Base-by-base conservation (phyloP, 1,284 basidiomycete genomes). In the Meira miltonrushii region DNA sequence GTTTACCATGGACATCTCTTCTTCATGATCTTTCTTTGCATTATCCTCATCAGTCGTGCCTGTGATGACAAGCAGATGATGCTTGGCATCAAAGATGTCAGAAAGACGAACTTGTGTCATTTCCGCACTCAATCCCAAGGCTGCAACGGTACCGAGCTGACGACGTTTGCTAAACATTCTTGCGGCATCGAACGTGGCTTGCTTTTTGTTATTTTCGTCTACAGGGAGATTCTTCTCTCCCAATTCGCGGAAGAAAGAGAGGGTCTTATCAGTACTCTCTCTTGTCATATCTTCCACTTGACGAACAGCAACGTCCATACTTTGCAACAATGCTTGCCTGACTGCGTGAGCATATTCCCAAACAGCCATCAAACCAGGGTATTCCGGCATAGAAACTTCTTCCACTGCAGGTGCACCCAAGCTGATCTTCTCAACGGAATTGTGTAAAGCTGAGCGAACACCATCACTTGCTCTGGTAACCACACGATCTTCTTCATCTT, bases 311-410 rank as follows among this genome's bases (percentile, higher is more conserved):
- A 84, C 81, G 78, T 97, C 94, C 53, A 99, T 79, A 62, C 89
- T 90, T 1, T 84, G 80, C 2, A 92, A 83, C n/a, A 98, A 81
- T 0, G 86, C 85, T 54, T 81, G 82, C 65, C 91, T 86, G 58
- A 97, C 91, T 53, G 92, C 90, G 23, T 82, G 82, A 0, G 89
- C 90, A 74, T 95, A 98, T 65, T 92, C 87, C 88, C 88, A 94
- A 49, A 94, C 83, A 39, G 86, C 84, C 41, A 93, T 80, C 13
- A 98, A 77, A 39, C 95, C 94, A 5, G 92, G 89, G 80, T 93
- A 99, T 0, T 84, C 80, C 6, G 95, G 95, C 33, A 78, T 55
- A 39, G 63, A 23, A 21, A 75, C 61, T 4, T 57, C 54, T 10
- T 54, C 55, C 10, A 21, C 58, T 19, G 55, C 55, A 13, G 21